Base-by-base conservation (phyloP, 495 filamentous ascomycete species). In the Xylaria castorea region DNA sequence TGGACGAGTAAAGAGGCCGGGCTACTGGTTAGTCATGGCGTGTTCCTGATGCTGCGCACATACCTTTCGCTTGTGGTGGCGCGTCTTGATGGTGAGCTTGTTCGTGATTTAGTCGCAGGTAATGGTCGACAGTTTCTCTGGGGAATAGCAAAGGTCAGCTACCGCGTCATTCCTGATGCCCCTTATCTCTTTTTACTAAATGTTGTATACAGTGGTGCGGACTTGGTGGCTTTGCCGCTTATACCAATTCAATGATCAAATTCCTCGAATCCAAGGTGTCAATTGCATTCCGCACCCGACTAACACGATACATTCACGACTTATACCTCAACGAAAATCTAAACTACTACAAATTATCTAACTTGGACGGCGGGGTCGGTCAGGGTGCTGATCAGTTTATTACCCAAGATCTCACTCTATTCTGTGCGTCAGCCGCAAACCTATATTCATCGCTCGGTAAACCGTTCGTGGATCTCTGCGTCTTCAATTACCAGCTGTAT, bases 251-350 rank as follows among this genome's bases (percentile, higher is more conserved):
- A 48, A 95, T 94, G 91, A 98, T 99, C 83, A 98, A 98, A 82
- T 99, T 94, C 82, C 88, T 99, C 67, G 95, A 99, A 79, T 93
- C 93, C 62, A 99, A 99, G 85, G 93, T 98, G 61, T 97, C 95
- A 18, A 99, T 99, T 70, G 94, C 97, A 57, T 99, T 99, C 87
- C 93, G 97, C 46, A 99, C 97, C 9, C 91, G 97, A 2, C 84
- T 99, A 34, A 99, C 97, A 22, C 86, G 97, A 73, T 99, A 99
- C 79, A 97, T 99, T 64, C 97, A 99, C 78, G 97, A 99, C 81
- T 83, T 99, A 30, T 98, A 98, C 80, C 87, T 99, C 30, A 97
- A 97, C 75, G 92, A 94, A 68, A 93, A 95, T 73, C 89, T 97
- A 70, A 95, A 95, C 77, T 99, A 97, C 80, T 98, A 99, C 85